Evolutionary conservation across 805 yeast species (phyloP).

Genomic region (Maudiozyma turicensis): DNA sequence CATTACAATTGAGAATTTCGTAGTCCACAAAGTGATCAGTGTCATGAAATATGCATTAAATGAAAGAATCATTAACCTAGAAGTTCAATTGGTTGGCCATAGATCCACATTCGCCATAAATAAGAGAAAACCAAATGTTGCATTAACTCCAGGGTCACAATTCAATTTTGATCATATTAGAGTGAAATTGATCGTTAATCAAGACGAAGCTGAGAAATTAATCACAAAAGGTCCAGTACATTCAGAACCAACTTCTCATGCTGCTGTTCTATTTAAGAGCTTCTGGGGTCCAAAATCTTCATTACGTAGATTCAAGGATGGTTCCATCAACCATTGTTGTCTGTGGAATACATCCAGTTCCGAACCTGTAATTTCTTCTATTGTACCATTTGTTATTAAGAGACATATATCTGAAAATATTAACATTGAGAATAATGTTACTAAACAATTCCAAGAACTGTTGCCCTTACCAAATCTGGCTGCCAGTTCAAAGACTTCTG

Average conservation of each 20-base stretch:
- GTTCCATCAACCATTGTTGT: slow-evolving; percentile 81
- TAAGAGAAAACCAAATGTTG: slow-evolving; percentile 43
- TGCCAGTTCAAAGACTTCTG: slow-evolving; percentile 45
- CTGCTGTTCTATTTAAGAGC: slow-evolving; percentile 54
- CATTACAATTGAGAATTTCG: slow-evolving; percentile 56
- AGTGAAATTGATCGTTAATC: slow-evolving; percentile 60
- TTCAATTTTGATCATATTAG: slow-evolving; percentile 30
- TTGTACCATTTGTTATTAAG: slow-evolving; percentile 52
- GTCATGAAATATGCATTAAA: slow-evolving; percentile 51
- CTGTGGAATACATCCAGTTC: slow-evolving; percentile 59
- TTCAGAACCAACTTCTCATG: slow-evolving; percentile 42
- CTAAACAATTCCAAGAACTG: slow-evolving; percentile 38
- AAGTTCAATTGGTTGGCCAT: slow-evolving; percentile 27
- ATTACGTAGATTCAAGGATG: slow-evolving; percentile 86
- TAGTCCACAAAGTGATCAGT: slow-evolving; percentile 51
- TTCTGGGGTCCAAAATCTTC: slow-evolving; percentile 90
- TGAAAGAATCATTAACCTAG: slow-evolving; percentile 32
- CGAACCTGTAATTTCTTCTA: slow-evolving; percentile 56
- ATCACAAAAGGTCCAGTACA: slow-evolving; percentile 82
- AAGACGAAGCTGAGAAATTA: slow-evolving; percentile 66
- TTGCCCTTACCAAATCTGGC: slow-evolving; percentile 56
- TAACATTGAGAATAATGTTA: slow-evolving; percentile 25
- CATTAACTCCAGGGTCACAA: slow-evolving; percentile 14
- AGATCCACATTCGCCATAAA: slow-evolving; percentile 27
- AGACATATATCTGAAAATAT: slow-evolving; percentile 46